Evolutionary conservation across 495 filamentous ascomycete genomes (phyloP).

Genomic region (Barbatosphaeria neglecta): DNA sequence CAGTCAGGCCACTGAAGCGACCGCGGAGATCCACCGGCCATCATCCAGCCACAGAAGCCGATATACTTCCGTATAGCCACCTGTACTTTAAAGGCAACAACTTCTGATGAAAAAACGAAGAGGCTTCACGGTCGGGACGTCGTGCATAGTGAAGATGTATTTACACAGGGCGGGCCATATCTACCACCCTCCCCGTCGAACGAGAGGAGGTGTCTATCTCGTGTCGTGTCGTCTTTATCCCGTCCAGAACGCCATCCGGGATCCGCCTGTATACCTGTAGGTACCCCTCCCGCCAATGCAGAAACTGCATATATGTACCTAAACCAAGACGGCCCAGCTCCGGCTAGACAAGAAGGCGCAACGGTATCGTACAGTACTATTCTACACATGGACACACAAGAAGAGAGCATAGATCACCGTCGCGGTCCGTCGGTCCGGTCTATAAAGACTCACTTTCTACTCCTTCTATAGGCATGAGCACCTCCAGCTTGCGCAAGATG

Average conservation of each 20-base stretch:
- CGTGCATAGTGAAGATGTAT: not conserved
- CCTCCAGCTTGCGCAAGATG: conserved; percentile 64
- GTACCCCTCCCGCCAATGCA: not conserved
- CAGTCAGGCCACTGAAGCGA: no score
- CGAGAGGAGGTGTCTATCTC: not conserved
- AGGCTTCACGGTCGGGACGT: no score
- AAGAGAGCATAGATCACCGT: no score
- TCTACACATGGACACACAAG: no score
- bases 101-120: no score
- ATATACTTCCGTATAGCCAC: no score
- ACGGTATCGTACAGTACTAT: no score
- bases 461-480: conserved; percentile 27
- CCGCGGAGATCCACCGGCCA: no score
- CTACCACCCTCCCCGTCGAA: not conserved
- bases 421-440: not conserved
- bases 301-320: not conserved
- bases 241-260: not conserved
- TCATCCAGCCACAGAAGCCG: no score
- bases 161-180: not conserved
- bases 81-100: no score
- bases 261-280: not conserved
- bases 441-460: conserved; percentile 9
- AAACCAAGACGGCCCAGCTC: no score
- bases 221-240: not conserved
- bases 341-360: no score